A percentile compares a stretch with the other conserved stretches of the same genome.
phyloP scores from a whole-genome alignment of 495 filamentous ascomycete species.

The Aspergillus diversus region DNA sequence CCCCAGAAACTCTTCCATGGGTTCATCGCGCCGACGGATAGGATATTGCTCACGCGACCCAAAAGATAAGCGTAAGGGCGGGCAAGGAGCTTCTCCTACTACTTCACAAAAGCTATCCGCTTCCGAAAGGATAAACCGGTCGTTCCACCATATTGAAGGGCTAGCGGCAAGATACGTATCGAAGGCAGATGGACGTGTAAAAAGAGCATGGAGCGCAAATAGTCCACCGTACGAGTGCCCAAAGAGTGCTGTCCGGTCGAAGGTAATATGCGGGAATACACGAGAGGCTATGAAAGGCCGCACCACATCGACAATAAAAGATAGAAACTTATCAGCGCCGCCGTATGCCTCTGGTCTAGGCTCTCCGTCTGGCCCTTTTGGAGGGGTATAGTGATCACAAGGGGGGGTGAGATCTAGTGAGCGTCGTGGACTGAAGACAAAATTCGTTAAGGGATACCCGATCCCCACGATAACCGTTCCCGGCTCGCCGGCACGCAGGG shows the following conservation, averaged over 20 bases:
- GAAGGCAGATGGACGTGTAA: conserved; percentile 23
- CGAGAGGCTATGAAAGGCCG: conserved; percentile 18
- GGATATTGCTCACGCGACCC: conserved; percentile 29
- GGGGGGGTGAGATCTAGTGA: conserved; percentile 29
- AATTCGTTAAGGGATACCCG: conserved; percentile 26
- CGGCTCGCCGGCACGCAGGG: conserved; percentile 6
- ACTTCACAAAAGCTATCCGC: conserved; percentile 15
- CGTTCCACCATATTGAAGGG: conserved; percentile 34
- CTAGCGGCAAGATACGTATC: conserved; percentile 31
- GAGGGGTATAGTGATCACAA: conserved; percentile 21
- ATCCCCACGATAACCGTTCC: conserved; percentile 27
- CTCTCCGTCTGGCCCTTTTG: conserved; percentile 20
- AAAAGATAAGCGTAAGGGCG: conserved; percentile 22
- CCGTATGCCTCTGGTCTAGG: conserved; percentile 17
- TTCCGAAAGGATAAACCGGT: conserved; percentile 23
- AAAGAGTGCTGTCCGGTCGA: conserved; percentile 24
- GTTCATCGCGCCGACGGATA: conserved; percentile 15
- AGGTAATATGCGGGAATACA: conserved; percentile 22
- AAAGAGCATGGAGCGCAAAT: conserved; percentile 27
- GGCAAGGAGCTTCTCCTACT: not conserved
- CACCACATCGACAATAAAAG: conserved; percentile 22
- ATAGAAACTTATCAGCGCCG: conserved; percentile 27
- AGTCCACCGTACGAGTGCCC: conserved; percentile 31
- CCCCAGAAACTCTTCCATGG: conserved; percentile 17
- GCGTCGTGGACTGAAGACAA: conserved; percentile 26